Conservation (phyloP, 2,329 filamentous ascomycete genomes). For the Sporothrix globosa region DNA sequence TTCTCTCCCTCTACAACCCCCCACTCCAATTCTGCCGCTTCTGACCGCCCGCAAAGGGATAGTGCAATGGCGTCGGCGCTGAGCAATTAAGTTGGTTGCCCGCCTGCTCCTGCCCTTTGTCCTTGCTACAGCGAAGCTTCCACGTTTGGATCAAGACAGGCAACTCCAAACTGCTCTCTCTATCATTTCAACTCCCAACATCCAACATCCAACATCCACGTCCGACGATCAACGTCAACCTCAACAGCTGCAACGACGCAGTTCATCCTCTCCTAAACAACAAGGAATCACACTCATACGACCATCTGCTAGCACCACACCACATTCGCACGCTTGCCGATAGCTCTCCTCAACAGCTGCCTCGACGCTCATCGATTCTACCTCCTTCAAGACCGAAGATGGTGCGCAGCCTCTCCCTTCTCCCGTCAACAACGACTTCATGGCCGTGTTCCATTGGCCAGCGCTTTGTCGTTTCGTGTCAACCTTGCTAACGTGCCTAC, state of each 20-base stretch:
- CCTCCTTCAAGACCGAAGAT: constrained; percentile 8
- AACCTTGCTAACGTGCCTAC: not conserved
- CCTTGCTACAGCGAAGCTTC: constrained; percentile 26
- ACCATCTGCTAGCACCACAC: not conserved
- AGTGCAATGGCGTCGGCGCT: constrained; percentile 19
- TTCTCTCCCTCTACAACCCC: not conserved
- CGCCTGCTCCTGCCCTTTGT: constrained; percentile 15
- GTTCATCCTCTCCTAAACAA: not conserved
- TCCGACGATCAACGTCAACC: not conserved
- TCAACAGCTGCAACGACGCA: not conserved
- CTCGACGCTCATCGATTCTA: not conserved
- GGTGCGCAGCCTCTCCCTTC: not conserved
- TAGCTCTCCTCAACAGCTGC: not conserved
- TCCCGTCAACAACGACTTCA: not conserved
- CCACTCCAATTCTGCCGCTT: constrained; percentile 30
- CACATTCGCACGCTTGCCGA: not conserved
- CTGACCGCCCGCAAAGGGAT: constrained; percentile 29
- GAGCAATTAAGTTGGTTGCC: constrained; percentile 35
- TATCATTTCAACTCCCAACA: not conserved
- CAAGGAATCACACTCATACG: not conserved
- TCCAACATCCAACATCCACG: not conserved
- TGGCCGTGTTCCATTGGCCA: not conserved
- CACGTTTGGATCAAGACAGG: constrained; percentile 23
- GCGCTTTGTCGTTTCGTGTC: not conserved
- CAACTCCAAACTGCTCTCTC: constrained; percentile 1